phyloP scores from a whole-genome alignment of 305 asterid genomes.

The Nicotiana rustica region DNA sequence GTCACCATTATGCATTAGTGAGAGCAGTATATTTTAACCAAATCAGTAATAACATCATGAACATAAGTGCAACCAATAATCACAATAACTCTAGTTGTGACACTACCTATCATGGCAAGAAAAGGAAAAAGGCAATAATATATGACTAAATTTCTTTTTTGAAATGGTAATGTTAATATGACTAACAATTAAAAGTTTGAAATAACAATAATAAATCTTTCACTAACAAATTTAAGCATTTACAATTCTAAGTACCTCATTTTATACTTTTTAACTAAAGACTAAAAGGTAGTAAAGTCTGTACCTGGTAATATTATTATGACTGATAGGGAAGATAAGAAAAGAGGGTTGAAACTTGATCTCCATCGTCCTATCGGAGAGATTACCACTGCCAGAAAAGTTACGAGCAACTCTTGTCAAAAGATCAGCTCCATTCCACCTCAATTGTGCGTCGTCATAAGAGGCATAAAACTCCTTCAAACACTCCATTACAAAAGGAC shows the following conservation, averaged over 20 bases:
- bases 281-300: constrained; percentile 20
- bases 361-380: constrained; percentile 49
- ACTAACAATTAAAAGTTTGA: background rate
- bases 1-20: background rate
- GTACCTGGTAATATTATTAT: constrained; percentile 65
- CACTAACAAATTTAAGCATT: background rate
- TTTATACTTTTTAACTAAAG: background rate
- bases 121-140: background rate
- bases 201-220: constrained; percentile 19
- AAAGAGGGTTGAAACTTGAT: constrained; percentile 67
- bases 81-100: too few relatives aligned
- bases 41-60: background rate
- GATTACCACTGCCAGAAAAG: constrained; percentile 52
- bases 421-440: constrained; percentile 95
- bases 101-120: too few relatives aligned
- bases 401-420: constrained; percentile 73
- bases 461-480: constrained; percentile 86
- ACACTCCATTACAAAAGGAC: constrained; percentile 82
- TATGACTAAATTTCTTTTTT: background rate
- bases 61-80: too few relatives aligned
- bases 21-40: constrained; percentile 14
- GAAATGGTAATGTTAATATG: background rate
- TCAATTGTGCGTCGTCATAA: constrained; percentile 76
- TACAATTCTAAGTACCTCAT: background rate
- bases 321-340: constrained; percentile 70